Conservation (phyloP, 345 rosid species). For the Pistacia atlantica region DNA sequence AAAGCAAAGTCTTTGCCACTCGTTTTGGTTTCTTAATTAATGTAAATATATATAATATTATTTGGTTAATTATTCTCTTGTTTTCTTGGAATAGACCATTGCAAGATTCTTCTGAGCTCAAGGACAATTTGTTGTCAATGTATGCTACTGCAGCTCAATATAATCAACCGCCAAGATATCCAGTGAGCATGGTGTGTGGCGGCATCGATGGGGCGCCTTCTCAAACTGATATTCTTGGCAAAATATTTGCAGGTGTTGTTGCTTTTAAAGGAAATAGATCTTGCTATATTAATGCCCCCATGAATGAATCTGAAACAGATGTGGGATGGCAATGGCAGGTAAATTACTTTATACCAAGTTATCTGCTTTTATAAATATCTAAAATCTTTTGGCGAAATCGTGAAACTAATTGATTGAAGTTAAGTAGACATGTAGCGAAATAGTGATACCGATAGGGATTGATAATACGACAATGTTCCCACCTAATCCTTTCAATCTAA, state of each 20-base stretch:
- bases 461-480: conserved; percentile 41
- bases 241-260: conserved; percentile 23
- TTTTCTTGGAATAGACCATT: conserved; percentile 29
- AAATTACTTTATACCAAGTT: neutral
- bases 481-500: conserved; percentile 23
- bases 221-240: conserved; percentile 22
- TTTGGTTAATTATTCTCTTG: neutral
- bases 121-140: no score
- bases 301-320: neutral
- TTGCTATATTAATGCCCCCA: conserved; percentile 11
- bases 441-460: conserved; percentile 39
- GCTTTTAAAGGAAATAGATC: neutral
- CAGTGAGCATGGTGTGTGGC: conserved; percentile 16
- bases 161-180: conserved; percentile 23
- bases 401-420: no score
- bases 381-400: no score
- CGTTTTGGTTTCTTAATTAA: neutral
- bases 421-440: conserved; percentile 43
- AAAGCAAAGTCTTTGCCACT: neutral
- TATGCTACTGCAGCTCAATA: conserved; percentile 7
- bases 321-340: conserved; percentile 50
- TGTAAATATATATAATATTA: no score
- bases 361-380: neutral
- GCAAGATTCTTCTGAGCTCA: neutral
- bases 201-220: conserved; percentile 20